A percentile compares a stretch with the other conserved stretches of the same genome.
phyloP scores from a whole-genome alignment of 2,329 filamentous ascomycete genomes.

The Diaporthe caulivora region DNA sequence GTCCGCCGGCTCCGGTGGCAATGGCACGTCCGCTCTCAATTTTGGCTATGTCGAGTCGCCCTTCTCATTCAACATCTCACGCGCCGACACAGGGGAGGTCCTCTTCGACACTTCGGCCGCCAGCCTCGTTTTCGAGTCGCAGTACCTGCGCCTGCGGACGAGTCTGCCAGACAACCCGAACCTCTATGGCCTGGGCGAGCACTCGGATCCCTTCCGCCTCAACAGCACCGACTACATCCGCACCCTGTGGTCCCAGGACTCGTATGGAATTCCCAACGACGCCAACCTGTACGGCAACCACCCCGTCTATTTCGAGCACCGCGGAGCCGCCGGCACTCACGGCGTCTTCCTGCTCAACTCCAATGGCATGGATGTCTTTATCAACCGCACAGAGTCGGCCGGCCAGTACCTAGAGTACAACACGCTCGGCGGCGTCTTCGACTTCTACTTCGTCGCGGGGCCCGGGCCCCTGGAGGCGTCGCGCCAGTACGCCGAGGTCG shows the following conservation, averaged over 20 bases:
- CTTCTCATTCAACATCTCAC: conserved; percentile 57
- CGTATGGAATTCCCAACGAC: conserved; percentile 70
- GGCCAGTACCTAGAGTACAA: conserved; percentile 85
- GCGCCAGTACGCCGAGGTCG: conserved; percentile 69
- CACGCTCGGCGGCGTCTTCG: conserved; percentile 80
- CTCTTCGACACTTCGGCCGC: conserved; percentile 79
- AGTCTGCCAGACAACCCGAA: conserved; percentile 76
- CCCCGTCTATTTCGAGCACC: conserved; percentile 81
- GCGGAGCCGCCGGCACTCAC: conserved; percentile 66
- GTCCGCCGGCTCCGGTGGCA: conserved; percentile 39
- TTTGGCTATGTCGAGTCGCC: conserved; percentile 52
- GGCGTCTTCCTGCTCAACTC: conserved; percentile 79
- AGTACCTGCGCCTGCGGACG: conserved; percentile 81
- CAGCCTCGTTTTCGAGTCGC: conserved; percentile 79
- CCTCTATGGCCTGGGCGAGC: conserved; percentile 84
- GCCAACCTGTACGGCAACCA: conserved; percentile 80
- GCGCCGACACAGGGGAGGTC: conserved; percentile 58
- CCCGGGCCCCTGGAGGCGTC: conserved; percentile 69
- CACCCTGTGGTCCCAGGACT: conserved; percentile 78
- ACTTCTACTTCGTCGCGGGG: conserved; percentile 76
- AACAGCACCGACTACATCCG: conserved; percentile 77
- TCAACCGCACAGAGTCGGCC: conserved; percentile 70
- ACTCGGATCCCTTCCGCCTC: conserved; percentile 77
- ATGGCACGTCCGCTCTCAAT: conserved; percentile 45
- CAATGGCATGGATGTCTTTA: conserved; percentile 82